These are phyloP conservation scores for Pseudogymnoascus sp. DNA, from an alignment of 2,329 filamentous ascomycete species.

Conservation along the genomic window DNA sequence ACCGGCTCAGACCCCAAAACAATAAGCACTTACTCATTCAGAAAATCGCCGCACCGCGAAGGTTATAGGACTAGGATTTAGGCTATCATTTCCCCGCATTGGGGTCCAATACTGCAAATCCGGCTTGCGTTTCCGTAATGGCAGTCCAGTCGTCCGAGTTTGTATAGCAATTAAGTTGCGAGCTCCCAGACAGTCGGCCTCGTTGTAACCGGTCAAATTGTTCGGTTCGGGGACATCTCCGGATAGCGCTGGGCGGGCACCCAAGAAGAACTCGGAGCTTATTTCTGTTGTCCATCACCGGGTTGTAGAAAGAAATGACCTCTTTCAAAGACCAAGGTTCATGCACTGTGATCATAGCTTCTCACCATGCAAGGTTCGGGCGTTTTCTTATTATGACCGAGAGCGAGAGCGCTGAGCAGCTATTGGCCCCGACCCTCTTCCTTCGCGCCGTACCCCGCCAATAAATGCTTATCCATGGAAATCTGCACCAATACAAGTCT, in stretches of 20 bases:
- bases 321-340: neutral
- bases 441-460: neutral
- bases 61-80: neutral
- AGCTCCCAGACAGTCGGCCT: neutral
- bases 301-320: neutral
- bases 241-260: neutral
- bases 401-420: neutral
- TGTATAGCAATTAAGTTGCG: neutral
- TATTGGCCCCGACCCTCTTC: neutral
- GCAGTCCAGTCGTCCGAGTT: neutral
- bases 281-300: too few species aligned
- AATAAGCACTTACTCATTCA: conserved; percentile 2
- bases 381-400: neutral
- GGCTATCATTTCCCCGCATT: neutral
- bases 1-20: neutral
- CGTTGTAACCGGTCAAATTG: neutral
- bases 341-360: neutral
- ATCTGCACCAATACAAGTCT: neutral
- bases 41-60: neutral
- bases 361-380: neutral
- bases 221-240: neutral
- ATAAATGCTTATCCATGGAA: neutral
- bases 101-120: neutral
- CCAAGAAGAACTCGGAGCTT: neutral
- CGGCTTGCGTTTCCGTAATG: conserved; percentile 15